Base-by-base conservation (phyloP, 75 land plant species). In the Picea sitchensis region DNA sequence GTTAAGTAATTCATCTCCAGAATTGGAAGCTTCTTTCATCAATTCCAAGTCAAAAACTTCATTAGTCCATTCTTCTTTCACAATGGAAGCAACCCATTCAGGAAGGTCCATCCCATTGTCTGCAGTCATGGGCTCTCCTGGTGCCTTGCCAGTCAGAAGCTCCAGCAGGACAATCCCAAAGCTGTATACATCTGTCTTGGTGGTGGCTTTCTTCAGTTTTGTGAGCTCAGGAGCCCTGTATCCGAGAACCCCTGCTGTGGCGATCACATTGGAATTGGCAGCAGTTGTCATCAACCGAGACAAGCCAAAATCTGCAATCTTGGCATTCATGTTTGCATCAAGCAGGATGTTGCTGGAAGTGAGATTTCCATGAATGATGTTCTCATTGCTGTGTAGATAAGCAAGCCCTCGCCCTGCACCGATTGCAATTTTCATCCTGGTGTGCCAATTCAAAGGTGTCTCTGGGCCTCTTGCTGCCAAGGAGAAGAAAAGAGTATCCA, bases 11-110 rank as follows among this genome's bases (percentile, higher is more conserved):
- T 96, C 99, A 62, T 96, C 99, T 18, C 96, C 99, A 12, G 91
- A 83, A 0, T 82, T 80, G 0, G 90, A 41, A 18, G 90, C 90
- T 0, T 79, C 47, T 71, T 84, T 91, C 93, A 96, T 88, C 83
- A 96, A 79, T 81, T 96, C 99, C 84, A 94, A n/a, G 62, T 96
- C 99, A 63, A 96, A 96, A 23, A 96, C 98, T 84, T 96, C 99
- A 58, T 94, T 91, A 0, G 99, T 96, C 99, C 99, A 96, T 79
- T 96, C 93, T 80, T 96, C 97, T 71, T 96, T 92, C 78, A 96
- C 99, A 26, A 94, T 90, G 13, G 91, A 89, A 3, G 99, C 96
- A 21, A 96, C 99, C 90, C 97, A 94, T 41, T 94, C 92, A 9
- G 99, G 97, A 61, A 96, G 79, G 61, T 94, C 98, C 54, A 91